Conservation (phyloP, 345 rosid species). For the Dipteronia dyeriana region DNA sequence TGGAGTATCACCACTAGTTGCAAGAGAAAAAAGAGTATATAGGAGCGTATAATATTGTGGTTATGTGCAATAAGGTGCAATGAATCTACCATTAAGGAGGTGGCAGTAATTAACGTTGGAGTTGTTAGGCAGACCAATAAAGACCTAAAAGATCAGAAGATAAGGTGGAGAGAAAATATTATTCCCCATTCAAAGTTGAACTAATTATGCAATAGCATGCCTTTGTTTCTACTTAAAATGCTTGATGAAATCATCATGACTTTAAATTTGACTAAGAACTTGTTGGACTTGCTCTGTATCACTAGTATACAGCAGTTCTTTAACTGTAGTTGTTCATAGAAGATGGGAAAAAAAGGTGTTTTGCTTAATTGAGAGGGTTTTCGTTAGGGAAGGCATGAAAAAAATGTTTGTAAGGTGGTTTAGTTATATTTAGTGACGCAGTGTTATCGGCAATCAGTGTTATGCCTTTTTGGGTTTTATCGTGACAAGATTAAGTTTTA, state of each 20-base stretch:
- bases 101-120: neutral
- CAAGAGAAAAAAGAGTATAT: neutral
- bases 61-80: conserved; percentile 1
- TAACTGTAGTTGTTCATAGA: neutral
- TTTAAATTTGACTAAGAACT: neutral
- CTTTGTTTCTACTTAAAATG: neutral
- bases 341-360: neutral
- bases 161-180: neutral
- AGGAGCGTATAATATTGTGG: neutral
- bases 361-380: neutral
- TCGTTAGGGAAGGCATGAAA: neutral
- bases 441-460: neutral
- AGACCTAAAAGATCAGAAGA: neutral
- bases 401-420: neutral
- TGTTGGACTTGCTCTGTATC: neutral
- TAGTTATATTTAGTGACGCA: neutral
- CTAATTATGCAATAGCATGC: neutral
- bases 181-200: neutral
- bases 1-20: neutral
- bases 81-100: neutral
- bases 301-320: neutral
- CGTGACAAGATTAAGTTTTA: neutral
- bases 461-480: neutral
- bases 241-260: conserved; percentile 2
- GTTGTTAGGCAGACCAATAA: conserved; percentile 5